Evolutionary conservation across 73 alveolate genomes (phyloP).

Genomic region (Stentor roeselii): DNA sequence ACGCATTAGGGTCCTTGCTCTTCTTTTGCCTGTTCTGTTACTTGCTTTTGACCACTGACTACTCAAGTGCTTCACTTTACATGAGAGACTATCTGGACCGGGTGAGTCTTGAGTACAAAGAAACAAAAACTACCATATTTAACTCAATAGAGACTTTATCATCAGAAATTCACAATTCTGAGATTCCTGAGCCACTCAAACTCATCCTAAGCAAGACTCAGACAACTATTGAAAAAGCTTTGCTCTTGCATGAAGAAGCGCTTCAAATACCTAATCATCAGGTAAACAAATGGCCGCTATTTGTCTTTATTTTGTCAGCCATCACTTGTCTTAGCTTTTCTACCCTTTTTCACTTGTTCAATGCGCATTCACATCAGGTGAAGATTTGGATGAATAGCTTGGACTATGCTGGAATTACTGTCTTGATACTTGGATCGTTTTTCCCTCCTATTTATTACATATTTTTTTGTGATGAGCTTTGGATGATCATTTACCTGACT

Average conservation of each 20-base stretch:
- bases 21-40: not conserved
- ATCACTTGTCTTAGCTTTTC: not conserved
- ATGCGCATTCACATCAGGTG: slow-evolving; percentile 42
- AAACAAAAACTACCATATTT: not conserved
- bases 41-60: not conserved
- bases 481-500: slow-evolving; percentile 42
- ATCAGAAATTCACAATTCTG: not conserved
- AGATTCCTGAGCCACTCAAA: no score
- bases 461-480: slow-evolving; percentile 64
- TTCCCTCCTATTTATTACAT: slow-evolving; percentile 88
- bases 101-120: not conserved
- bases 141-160: not conserved
- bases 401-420: slow-evolving; percentile 94
- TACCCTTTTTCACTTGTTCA: slow-evolving; percentile 3
- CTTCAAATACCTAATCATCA: not conserved
- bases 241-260: not conserved
- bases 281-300: slow-evolving; percentile 18
- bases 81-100: not conserved
- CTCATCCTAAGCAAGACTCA: not conserved
- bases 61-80: not conserved
- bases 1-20: slow-evolving; percentile 55
- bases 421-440: slow-evolving; percentile 87
- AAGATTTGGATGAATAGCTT: slow-evolving; percentile 65
- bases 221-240: not conserved
- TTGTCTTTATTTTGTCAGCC: slow-evolving; percentile 6